These are phyloP conservation scores for Parmelia sp. DNA, from an alignment of 495 filamentous ascomycete species.

Conservation along the genomic window DNA sequence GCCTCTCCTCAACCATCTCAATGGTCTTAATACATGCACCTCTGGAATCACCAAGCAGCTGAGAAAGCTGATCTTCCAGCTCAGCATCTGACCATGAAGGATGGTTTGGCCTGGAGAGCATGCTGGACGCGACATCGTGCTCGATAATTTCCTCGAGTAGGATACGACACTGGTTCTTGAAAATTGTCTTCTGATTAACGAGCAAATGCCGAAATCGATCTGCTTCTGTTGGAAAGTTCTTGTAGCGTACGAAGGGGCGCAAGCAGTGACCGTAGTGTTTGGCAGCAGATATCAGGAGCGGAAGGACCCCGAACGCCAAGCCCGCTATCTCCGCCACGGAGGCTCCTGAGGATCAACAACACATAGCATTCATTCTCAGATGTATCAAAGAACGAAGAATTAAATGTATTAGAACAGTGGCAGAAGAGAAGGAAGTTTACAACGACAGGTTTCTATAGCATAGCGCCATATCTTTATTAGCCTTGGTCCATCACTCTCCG, in stretches of 20 bases:
- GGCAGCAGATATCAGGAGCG: constrained; percentile 27
- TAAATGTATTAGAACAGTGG: neutral
- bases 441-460: neutral
- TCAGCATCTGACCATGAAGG: constrained; percentile 13
- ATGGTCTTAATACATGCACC: constrained; percentile 17
- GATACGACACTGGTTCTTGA: constrained; percentile 16
- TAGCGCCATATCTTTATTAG: neutral
- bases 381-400: neutral
- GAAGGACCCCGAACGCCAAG: constrained; percentile 29
- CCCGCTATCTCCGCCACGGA: constrained; percentile 24
- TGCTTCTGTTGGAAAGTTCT: constrained; percentile 21
- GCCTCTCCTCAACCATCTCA: constrained; percentile 20
- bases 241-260: constrained; percentile 27
- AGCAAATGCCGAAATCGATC: constrained; percentile 8
- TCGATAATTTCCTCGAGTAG: constrained; percentile 20
- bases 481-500: neutral
- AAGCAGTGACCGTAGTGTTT: constrained; percentile 31
- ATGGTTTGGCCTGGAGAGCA: constrained; percentile 15
- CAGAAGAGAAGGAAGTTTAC: neutral
- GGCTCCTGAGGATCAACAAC: neutral
- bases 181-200: constrained; percentile 18
- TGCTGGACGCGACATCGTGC: constrained; percentile 12
- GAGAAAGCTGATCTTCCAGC: constrained; percentile 12
- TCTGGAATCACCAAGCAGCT: constrained; percentile 18
- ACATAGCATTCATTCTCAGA: too few relatives aligned